Conservation (phyloP, 305 asterid genomes). For the Fraxinus baroniana region DNA sequence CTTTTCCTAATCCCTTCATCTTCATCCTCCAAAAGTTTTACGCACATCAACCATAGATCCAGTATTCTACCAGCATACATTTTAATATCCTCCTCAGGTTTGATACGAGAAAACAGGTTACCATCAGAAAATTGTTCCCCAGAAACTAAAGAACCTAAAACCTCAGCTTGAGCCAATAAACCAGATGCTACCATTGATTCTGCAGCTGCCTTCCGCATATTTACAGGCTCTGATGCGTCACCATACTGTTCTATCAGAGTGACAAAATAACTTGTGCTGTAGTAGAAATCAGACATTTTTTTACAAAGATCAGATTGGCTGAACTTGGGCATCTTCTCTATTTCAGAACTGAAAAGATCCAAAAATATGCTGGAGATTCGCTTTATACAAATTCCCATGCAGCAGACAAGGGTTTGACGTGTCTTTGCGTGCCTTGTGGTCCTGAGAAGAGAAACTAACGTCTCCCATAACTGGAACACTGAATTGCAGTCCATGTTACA, state of each 20-base stretch:
- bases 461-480: constrained; percentile 65
- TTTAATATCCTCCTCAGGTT: constrained; percentile 41
- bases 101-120: constrained; percentile 25
- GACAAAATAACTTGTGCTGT: constrained; percentile 57
- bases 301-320: constrained; percentile 29
- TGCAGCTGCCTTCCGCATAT: constrained; percentile 84
- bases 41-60: constrained; percentile 66
- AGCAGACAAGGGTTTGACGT: constrained; percentile 66
- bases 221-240: constrained; percentile 73
- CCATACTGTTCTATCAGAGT: constrained; percentile 55
- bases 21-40: constrained; percentile 93
- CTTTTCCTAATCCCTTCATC: constrained; percentile 65
- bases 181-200: constrained; percentile 86
- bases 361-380: constrained; percentile 44
- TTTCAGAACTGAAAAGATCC: constrained; percentile 39
- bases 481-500: constrained; percentile 54
- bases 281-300: constrained; percentile 38
- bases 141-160: constrained; percentile 46
- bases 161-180: constrained; percentile 53
- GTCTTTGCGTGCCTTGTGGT: constrained; percentile 78
- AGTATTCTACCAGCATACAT: constrained; percentile 56
- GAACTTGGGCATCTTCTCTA: constrained; percentile 26
- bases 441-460: constrained; percentile 64
- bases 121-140: constrained; percentile 34
- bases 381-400: constrained; percentile 82